These are phyloP conservation scores for Chionographis japonica DNA, from an alignment of 106 monocot genomes.

Conservation along the genomic window DNA sequence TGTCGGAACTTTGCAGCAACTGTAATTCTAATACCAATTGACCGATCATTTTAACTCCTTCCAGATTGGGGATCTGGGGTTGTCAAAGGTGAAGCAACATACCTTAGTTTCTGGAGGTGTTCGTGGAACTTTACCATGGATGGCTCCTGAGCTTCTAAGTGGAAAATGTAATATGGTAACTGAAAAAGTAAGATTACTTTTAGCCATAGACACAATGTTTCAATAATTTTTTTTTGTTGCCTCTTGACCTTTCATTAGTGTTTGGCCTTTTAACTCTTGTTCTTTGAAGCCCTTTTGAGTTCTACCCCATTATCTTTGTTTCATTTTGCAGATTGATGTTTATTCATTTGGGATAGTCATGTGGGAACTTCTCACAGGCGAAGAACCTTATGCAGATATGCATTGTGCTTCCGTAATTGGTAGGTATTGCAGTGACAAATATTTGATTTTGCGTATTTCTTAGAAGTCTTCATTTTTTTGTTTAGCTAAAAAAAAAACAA, in stretches of 20 bases:
- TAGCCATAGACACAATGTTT: neutral
- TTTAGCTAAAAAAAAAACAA: neutral
- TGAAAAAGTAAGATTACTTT: slow-evolving; percentile 60
- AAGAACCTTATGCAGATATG: slow-evolving; percentile 90
- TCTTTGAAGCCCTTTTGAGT: neutral
- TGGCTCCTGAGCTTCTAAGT: slow-evolving; percentile 95
- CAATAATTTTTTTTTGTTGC: neutral
- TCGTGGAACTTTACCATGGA: slow-evolving; percentile 98
- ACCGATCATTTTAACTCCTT: neutral
- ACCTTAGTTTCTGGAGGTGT: slow-evolving; percentile 95
- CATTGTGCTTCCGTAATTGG: slow-evolving; percentile 82
- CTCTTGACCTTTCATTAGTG: neutral
- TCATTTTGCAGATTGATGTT: slow-evolving; percentile 75
- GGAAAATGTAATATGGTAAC: slow-evolving; percentile 84
- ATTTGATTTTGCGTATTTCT: neutral
- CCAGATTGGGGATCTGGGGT: slow-evolving; percentile 93
- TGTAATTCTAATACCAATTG: neutral
- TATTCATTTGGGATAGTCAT: slow-evolving; percentile 96
- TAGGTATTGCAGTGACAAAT: slow-evolving; percentile 8
- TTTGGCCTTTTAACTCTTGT: neutral
- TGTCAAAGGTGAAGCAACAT: slow-evolving; percentile 93
- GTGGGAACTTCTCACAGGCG: slow-evolving; percentile 98
- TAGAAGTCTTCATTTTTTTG: neutral
- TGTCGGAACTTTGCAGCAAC: too few relatives aligned
- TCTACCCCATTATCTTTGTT: slow-evolving; percentile 2